These are phyloP conservation scores for Colletotrichum karsti DNA, from an alignment of 2,329 filamentous ascomycete species.

Conservation along the genomic window DNA sequence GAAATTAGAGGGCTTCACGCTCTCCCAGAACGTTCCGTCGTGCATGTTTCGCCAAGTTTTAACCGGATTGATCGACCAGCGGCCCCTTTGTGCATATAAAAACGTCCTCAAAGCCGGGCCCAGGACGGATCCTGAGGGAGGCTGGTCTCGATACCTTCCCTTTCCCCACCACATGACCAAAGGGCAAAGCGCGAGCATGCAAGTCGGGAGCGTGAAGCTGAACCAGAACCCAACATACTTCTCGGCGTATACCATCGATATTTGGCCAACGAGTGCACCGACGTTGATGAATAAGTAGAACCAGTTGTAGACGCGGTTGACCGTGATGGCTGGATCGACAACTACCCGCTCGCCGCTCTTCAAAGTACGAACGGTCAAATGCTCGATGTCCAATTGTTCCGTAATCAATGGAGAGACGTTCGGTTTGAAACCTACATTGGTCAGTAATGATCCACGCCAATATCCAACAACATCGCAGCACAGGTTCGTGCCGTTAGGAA, in stretches of 20 bases:
- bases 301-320: slow-evolving; percentile 71
- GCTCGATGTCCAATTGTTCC: slow-evolving; percentile 69
- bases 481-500: too few species aligned
- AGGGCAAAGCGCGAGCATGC: slow-evolving; percentile 71
- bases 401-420: slow-evolving; percentile 76
- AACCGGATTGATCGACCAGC: slow-evolving; percentile 74
- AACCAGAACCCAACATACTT: slow-evolving; percentile 81
- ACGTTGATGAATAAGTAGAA: slow-evolving; percentile 80
- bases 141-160: slow-evolving; percentile 63
- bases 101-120: slow-evolving; percentile 70
- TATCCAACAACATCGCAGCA: too few species aligned
- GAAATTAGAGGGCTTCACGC: slow-evolving; percentile 73
- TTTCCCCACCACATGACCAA: slow-evolving; percentile 68
- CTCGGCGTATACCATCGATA: slow-evolving; percentile 77
- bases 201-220: slow-evolving; percentile 72
- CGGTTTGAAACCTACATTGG: slow-evolving; percentile 69
- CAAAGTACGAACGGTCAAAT: slow-evolving; percentile 60
- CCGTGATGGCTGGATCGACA: slow-evolving; percentile 70
- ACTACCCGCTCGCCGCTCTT: slow-evolving; percentile 69
- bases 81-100: slow-evolving; percentile 70
- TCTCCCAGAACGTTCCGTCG: slow-evolving; percentile 69
- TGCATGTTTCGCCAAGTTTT: slow-evolving; percentile 66
- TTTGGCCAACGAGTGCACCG: slow-evolving; percentile 70
- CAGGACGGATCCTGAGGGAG: slow-evolving; percentile 74
- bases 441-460: too few species aligned